phyloP scores from a whole-genome alignment of 2,329 filamentous ascomycete species.

The Curvularia hawaiiensis region DNA sequence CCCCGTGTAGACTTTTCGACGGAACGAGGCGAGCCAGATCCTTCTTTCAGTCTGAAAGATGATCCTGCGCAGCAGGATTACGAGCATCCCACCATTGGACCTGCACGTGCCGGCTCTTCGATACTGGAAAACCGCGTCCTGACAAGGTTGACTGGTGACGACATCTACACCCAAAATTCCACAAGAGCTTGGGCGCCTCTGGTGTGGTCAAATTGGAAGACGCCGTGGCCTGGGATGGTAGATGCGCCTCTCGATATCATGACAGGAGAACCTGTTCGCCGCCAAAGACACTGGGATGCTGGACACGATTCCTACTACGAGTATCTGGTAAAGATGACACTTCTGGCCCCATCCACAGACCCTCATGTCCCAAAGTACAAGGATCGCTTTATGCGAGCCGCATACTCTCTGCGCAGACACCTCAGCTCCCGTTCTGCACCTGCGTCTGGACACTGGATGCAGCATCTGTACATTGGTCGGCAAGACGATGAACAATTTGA shows the following conservation, averaged over 20 bases:
- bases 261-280: conserved; percentile 48
- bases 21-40: conserved; percentile 39
- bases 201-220: conserved; percentile 51
- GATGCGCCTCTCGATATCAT: conserved; percentile 52
- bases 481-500: conserved; percentile 40
- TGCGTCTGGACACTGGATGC: conserved; percentile 36
- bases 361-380: conserved; percentile 43
- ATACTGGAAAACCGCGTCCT: conserved; percentile 53
- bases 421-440: conserved; percentile 46
- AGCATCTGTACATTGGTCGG: conserved; percentile 50
- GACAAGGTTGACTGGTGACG: conserved; percentile 48
- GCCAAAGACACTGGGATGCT: conserved; percentile 50
- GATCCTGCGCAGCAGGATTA: conserved; percentile 41
- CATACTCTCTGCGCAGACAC: conserved; percentile 43
- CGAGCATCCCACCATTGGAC: conserved; percentile 46
- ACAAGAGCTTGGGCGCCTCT: conserved; percentile 52
- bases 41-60: conserved; percentile 33
- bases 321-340: conserved; percentile 49
- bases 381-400: conserved; percentile 41
- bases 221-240: conserved; percentile 49
- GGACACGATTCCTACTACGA: conserved; percentile 54
- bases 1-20: conserved; percentile 52
- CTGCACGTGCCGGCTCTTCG: conserved; percentile 51
- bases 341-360: conserved; percentile 46
- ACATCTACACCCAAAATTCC: conserved; percentile 49